phyloP scores from a whole-genome alignment of 1,284 basidiomycete species.

The Apiotrichum gamsii region DNA sequence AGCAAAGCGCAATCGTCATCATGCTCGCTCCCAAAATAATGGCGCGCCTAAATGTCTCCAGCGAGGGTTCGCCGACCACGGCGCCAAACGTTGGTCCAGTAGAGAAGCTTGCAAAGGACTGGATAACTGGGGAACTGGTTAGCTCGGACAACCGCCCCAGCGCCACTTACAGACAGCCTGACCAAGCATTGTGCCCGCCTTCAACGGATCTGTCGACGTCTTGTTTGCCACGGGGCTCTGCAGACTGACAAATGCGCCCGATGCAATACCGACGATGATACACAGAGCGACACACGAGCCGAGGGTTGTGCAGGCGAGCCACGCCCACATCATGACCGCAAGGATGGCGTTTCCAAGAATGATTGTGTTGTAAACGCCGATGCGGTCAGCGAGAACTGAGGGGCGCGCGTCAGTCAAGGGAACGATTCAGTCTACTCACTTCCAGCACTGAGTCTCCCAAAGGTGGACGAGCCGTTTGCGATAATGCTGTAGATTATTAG shows the following conservation, averaged over 20 bases:
- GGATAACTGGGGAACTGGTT: neutral
- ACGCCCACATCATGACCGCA: slow-evolving; percentile 20
- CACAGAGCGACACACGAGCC: slow-evolving; percentile 16
- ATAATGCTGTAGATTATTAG: slow-evolving; percentile 2
- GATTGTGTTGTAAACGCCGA: slow-evolving; percentile 17
- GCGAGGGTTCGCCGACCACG: neutral
- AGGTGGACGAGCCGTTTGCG: neutral
- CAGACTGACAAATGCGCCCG: slow-evolving; percentile 25
- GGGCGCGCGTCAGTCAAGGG: too few species aligned
- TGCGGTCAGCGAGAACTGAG: slow-evolving; percentile 13
- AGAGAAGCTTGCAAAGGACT: neutral
- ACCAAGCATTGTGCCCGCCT: slow-evolving; percentile 30
- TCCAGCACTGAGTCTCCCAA: neutral
- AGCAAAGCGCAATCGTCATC: neutral
- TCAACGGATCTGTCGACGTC: slow-evolving; percentile 22
- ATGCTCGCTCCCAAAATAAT: neutral
- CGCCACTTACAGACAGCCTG: slow-evolving; percentile 29
- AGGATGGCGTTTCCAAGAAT: slow-evolving; percentile 16
- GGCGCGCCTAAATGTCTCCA: neutral
- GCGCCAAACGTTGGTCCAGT: neutral
- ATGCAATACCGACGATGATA: slow-evolving; percentile 23
- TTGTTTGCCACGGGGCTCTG: slow-evolving; percentile 23
- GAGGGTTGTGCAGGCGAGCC: slow-evolving; percentile 19
- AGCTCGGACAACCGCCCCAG: too few species aligned
- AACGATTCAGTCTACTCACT: too few species aligned